phyloP scores from a whole-genome alignment of 306 rosid species.

The Cucurbita maxima region DNA sequence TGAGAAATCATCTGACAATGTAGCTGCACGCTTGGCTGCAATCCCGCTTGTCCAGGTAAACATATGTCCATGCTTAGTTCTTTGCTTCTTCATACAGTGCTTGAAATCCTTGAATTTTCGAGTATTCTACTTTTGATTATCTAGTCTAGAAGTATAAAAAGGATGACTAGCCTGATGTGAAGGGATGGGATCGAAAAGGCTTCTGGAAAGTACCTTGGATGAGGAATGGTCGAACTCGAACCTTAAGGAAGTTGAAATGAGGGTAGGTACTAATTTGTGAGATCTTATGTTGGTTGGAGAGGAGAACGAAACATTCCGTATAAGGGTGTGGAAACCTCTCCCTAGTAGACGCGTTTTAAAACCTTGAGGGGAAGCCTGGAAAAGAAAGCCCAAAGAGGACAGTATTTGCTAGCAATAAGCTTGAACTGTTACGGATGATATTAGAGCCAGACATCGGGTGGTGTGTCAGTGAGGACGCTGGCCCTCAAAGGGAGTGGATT shows the following conservation, averaged over 20 bases:
- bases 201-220: background rate
- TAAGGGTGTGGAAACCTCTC: no score
- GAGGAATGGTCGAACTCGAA: background rate
- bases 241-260: background rate
- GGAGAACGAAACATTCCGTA: no score
- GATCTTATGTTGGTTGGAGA: no score
- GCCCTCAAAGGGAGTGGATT: no score
- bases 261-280: background rate
- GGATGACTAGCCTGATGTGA: background rate
- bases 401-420: no score
- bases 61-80: background rate
- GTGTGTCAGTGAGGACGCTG: no score
- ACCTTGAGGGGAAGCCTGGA: no score
- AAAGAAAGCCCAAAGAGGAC: no score
- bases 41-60: constrained; percentile 83
- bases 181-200: background rate
- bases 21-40: constrained; percentile 85
- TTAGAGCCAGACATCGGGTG: no score
- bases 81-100: background rate
- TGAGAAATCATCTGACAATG: constrained; percentile 78
- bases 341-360: no score
- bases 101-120: background rate
- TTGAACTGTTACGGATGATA: no score
- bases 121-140: background rate
- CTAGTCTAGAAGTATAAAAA: background rate